Evolutionary conservation across 129 eudicot genomes (phyloP).

Genomic region (Kitagawia praeruptora): DNA sequence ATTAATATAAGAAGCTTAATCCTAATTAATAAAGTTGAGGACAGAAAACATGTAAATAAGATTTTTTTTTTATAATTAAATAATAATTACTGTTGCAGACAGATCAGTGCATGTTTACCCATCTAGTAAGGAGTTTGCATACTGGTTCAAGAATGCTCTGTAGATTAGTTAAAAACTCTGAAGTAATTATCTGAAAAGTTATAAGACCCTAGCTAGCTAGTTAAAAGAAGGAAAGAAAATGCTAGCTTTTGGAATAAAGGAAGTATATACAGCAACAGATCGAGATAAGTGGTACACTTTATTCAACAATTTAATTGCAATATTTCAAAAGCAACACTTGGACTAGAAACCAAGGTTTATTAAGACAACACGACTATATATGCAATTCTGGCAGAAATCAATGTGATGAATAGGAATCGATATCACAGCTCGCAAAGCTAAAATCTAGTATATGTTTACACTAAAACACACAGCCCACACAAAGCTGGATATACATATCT

Average conservation of each 20-base stretch:
- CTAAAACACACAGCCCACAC: neutral
- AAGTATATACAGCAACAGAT: neutral
- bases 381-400: neutral
- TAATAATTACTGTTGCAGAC: too few species aligned
- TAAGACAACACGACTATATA: neutral
- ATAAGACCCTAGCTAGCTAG: neutral
- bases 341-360: neutral
- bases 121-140: too few species aligned
- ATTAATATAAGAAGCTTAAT: too few species aligned
- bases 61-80: too few species aligned
- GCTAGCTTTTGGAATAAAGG: too few species aligned
- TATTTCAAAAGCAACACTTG: neutral
- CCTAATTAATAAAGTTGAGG: too few species aligned
- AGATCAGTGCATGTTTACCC: too few species aligned
- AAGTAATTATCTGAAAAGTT: neutral
- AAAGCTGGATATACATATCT: neutral
- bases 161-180: neutral
- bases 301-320: neutral
- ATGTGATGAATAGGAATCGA: too few species aligned
- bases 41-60: too few species aligned
- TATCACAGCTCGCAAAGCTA: too few species aligned
- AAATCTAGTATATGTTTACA: neutral
- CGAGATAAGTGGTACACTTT: neutral
- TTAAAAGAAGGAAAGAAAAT: too few species aligned
- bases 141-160: too few species aligned